Base-by-base conservation (phyloP, 2,329 filamentous ascomycete species). In the Botrytis porri region DNA sequence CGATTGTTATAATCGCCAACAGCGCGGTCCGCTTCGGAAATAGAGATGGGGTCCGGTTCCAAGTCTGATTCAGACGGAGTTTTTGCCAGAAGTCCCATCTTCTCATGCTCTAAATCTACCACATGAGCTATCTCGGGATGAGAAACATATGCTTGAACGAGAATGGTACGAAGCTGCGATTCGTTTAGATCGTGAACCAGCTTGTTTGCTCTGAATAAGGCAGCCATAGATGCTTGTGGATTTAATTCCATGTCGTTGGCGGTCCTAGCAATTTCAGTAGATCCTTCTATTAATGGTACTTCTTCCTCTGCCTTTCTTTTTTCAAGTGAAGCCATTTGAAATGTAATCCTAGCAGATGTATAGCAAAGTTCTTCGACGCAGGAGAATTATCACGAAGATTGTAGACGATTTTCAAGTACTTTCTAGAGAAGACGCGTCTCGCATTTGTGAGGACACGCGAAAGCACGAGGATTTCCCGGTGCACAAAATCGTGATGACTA, bases 71-170 rank as follows among this genome's bases (percentile, higher is more conserved):
- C 69, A 9, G 69, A 64, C 2, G 45, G n/a, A n/a, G 69, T 2
- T 9, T 35, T 29, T 8, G 59, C 10, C 22, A 62, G 18, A 71
- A 63, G 69, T 35, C 63, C 59, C 69, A 71, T 71, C 37, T 71
- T 71, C 16, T 37, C 70, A 59, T 71, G 70, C 29, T 71, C 70
- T 18, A 65, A 41, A 41, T 71, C 70, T 22, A 71, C 37, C 10
- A 65, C 48, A 37, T 57, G 70, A 37, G 70, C 70, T 39, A 57
- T 66, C 7, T 32, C 45, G 25, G 70, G 61, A 66, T 66, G 48
- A 5, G 70, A 57, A 60, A 66, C n/a, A 35, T 71, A 71, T 9
- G 70, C 70, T 37, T 71, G 70, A n/a, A 71, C 70, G 22, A 71
- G 70, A 37, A 71, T 43, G 22, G 63, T 66, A 39, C 70, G 70